Evolutionary conservation across 106 monocot species (phyloP), one percentile per base, ranked within the genome.

Genomic region (Chionographis japonica): DNA sequence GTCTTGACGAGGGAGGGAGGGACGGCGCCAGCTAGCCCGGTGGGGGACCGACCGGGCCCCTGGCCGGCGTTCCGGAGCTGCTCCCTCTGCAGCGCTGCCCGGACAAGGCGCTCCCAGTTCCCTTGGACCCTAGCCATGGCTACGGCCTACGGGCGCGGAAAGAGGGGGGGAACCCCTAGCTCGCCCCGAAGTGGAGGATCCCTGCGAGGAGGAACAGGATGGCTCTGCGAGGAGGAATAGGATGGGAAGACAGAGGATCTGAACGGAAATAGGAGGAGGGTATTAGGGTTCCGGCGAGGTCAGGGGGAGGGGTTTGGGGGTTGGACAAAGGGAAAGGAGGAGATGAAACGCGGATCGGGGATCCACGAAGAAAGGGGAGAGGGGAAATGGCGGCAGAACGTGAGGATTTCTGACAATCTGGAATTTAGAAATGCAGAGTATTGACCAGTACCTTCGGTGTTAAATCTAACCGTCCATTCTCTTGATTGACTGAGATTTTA

Each of bases 81-180:
- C 68, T 82, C 85, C 58, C 86, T 72, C 70, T 77, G 81, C 39
- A 89, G 74, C 19, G 89, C 72, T 54, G 92, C 92, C 50, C 89
- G 81, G 40, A 97, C 89, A 12, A 97, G 84, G 38, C 92, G 84
- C 89, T 97, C 95, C 95, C 95, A 97, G 81, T 84, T 92, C 37
- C 80, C 78, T 69, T 63, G 37, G 37, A 78, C 87, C 79, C 72
- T 67, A 42, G 70, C 62, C 68, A 62, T 73, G 56, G 78, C 54
- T 15, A 43, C 36, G 51, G 70, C 62, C 16, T n/a, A n/a, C 6
- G 50, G 37, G 18, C 49, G 53, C 2, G 50, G 38, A 18, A 17
- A 20, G 17, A 13, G 18, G 35, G 40, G 7, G 17, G 4, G 55
- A 54, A 55, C 54, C 53, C 37, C 68, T 55, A 16, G 40, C 15